A percentile compares a stretch with the other conserved stretches of the same genome.
phyloP scores from a whole-genome alignment of 768 basidiomycete genomes.

The Mycena pura region DNA sequence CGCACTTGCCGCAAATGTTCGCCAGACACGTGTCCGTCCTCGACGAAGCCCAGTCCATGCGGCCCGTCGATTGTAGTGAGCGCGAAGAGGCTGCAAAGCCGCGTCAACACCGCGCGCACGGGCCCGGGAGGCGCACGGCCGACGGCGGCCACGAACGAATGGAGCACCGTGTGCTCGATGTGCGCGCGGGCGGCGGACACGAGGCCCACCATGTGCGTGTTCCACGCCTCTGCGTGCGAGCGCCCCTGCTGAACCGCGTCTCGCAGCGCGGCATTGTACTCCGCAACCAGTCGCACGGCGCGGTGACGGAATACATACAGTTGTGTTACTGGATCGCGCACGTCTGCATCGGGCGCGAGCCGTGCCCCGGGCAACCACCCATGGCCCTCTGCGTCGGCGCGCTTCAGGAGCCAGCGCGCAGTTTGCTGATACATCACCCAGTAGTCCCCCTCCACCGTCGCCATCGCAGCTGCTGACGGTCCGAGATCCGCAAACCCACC shows the following conservation, averaged over 20 bases:
- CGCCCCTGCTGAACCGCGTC: constrained; percentile 26
- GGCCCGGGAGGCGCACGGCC: background rate
- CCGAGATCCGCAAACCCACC: constrained; percentile 33
- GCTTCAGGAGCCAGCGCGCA: constrained; percentile 32
- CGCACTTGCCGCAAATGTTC: constrained; percentile 26
- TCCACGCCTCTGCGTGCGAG: constrained; percentile 30
- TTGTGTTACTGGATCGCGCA: background rate
- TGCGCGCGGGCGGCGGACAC: constrained; percentile 34
- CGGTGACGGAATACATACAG: background rate
- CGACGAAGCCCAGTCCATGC: constrained; percentile 29
- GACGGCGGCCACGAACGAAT: constrained; percentile 25
- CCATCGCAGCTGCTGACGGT: constrained; percentile 21
- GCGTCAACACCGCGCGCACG: background rate
- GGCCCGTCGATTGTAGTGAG: constrained; percentile 32
- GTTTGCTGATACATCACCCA: constrained; percentile 37
- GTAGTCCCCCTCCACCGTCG: constrained; percentile 34
- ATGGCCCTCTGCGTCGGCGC: background rate
- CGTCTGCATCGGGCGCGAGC: background rate
- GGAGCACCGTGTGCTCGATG: constrained; percentile 28
- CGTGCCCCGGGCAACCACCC: background rate
- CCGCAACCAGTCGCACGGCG: background rate
- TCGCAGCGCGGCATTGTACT: constrained; percentile 22
- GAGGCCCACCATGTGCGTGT: constrained; percentile 32
- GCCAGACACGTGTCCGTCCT: constrained; percentile 26
- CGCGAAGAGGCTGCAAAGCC: constrained; percentile 31